phyloP scores from a whole-genome alignment of 805 yeast species.

The Candida ponderosae region DNA sequence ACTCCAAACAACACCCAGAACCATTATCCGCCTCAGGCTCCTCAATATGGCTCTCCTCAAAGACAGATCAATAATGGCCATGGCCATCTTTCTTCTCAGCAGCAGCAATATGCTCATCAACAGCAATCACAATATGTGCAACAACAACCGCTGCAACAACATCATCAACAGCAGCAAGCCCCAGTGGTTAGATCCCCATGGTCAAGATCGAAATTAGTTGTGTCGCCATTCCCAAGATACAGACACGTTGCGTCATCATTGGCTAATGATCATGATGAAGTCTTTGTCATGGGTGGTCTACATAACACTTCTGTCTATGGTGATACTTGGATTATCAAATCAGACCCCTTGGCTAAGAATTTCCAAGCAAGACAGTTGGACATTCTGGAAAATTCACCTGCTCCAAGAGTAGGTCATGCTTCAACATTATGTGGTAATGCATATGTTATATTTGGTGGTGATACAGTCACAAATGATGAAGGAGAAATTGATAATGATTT shows the following conservation, averaged over 20 bases:
- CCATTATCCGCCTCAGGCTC: constrained; percentile 1
- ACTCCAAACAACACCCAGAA: constrained; percentile 14
- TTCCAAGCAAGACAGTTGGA: constrained; percentile 48
- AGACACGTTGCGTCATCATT: constrained; percentile 81
- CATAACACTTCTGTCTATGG: constrained; percentile 90
- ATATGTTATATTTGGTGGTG: constrained; percentile 93
- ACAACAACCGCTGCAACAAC: constrained; percentile 15
- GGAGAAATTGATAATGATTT: constrained; percentile 84
- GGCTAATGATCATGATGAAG: constrained; percentile 71
- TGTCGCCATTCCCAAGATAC: constrained; percentile 90
- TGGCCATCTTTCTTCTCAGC: constrained; percentile 10
- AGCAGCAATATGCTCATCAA: constrained; percentile 14
- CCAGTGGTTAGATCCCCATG: constrained; percentile 43
- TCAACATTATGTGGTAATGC: constrained; percentile 91
- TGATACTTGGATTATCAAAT: constrained; percentile 85
- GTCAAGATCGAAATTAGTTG: constrained; percentile 52
- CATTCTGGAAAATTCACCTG: constrained; percentile 74
- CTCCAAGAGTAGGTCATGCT: constrained; percentile 96
- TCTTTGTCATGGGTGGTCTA: constrained; percentile 91
- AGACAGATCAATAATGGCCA: constrained; percentile 1
- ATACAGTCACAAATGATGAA: constrained; percentile 71
- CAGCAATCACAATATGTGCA: constrained; percentile 13
- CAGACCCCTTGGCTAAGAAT: constrained; percentile 23
- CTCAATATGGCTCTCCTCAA: constrained; percentile 4
- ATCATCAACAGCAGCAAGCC: constrained; percentile 13